phyloP scores from a whole-genome alignment of 148 eudicot species.

The Fagopyrum esculentum region DNA sequence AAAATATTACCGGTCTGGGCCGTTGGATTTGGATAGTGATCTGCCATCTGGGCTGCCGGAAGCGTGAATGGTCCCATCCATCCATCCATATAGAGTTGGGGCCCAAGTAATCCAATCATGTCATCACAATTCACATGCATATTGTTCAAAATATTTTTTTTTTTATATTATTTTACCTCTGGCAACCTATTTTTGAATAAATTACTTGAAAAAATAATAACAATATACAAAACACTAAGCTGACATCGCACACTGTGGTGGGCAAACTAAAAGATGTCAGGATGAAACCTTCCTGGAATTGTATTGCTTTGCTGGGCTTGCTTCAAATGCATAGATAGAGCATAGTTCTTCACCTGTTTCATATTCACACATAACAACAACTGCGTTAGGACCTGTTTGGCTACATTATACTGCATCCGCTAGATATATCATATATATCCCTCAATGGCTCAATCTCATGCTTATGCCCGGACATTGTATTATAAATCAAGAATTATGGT shows the following conservation, averaged over 20 bases:
- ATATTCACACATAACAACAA: not conserved
- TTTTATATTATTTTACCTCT: not conserved
- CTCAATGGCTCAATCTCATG: not conserved
- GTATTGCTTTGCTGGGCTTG: constrained; percentile 14
- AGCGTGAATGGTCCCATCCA: constrained; percentile 2
- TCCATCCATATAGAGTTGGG: not conserved
- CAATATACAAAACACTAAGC: not conserved
- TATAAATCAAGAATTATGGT: not conserved
- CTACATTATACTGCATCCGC: not conserved
- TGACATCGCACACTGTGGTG: constrained; percentile 1
- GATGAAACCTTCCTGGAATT: constrained; percentile 15
- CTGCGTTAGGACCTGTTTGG: not conserved
- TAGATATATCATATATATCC: not conserved
- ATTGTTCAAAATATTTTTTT: not conserved
- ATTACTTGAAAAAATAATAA: not conserved
- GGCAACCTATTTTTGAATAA: not conserved
- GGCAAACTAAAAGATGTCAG: constrained; percentile 14
- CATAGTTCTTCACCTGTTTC: constrained; percentile 16
- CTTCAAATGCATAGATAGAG: constrained; percentile 15
- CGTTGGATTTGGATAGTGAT: constrained; percentile 9
- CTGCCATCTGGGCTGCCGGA: constrained; percentile 9
- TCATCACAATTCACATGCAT: not conserved
- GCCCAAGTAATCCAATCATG: constrained; percentile 7
- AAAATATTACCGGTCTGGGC: not conserved
- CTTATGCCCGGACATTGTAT: not conserved